These are phyloP conservation scores for Heritiera fomes DNA, from an alignment of 345 rosid species.

Conservation along the genomic window DNA sequence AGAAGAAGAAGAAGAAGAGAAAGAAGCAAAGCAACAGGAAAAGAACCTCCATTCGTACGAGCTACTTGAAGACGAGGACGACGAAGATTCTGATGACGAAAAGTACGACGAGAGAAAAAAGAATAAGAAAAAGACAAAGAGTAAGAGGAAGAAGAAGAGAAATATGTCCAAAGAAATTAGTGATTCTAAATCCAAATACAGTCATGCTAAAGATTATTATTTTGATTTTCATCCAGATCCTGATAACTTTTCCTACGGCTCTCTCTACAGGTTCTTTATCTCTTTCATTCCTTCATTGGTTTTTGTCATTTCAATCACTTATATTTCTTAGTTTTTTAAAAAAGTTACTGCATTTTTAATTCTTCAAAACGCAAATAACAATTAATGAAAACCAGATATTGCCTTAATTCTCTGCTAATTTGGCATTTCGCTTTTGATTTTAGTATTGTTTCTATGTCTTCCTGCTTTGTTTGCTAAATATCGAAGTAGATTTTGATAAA, in stretches of 20 bases:
- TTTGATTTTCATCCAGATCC: conserved; percentile 84
- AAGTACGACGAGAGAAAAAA: conserved; percentile 31
- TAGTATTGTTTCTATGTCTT: neutral
- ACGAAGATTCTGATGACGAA: conserved; percentile 25
- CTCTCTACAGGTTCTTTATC: conserved; percentile 62
- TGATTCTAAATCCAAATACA: conserved; percentile 48
- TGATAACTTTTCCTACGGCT: conserved; percentile 82
- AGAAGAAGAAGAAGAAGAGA: conserved; percentile 26
- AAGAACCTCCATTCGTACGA: conserved; percentile 35
- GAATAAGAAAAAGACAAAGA: conserved; percentile 29
- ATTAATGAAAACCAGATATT: neutral
- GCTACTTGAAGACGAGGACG: conserved; percentile 42
- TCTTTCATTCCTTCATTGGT: neutral
- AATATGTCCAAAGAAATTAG: conserved; percentile 25
- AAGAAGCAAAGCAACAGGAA: conserved; percentile 12
- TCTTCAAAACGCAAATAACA: neutral
- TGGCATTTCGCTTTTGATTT: neutral
- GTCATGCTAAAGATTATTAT: conserved; percentile 72
- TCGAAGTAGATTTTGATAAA: neutral
- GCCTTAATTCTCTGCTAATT: neutral
- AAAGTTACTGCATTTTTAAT: neutral
- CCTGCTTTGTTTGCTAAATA: neutral
- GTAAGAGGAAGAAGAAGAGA: conserved; percentile 41
- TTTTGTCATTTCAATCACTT: neutral
- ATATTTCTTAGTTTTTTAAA: neutral